Conservation (phyloP, 257 asterid species). For the Scutellaria minor region DNA sequence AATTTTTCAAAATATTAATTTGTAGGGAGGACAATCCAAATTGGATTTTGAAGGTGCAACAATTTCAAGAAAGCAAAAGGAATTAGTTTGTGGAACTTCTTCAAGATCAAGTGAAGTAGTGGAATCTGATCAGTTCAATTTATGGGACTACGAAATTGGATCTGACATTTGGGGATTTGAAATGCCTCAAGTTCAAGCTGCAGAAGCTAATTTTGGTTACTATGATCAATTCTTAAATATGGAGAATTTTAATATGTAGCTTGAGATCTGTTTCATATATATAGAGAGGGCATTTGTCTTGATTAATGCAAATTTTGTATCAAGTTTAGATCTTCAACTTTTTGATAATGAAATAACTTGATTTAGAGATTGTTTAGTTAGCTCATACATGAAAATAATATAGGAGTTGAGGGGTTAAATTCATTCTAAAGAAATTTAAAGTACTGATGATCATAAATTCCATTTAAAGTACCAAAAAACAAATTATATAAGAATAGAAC, state of each 20-base stretch:
- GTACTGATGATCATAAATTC: too few relatives aligned
- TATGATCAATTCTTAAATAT: slow-evolving; percentile 1
- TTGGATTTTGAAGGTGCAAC: slow-evolving; percentile 28
- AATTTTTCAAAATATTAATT: too few relatives aligned
- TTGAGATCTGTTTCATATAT: not conserved
- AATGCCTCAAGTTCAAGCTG: slow-evolving; percentile 13
- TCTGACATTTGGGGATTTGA: slow-evolving; percentile 38
- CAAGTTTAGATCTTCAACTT: not conserved
- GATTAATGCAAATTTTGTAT: not conserved
- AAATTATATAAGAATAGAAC: too few relatives aligned
- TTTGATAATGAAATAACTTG: not conserved
- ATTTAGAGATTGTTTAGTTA: not conserved
- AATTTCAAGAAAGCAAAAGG: slow-evolving; percentile 38
- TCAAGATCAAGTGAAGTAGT: slow-evolving; percentile 18
- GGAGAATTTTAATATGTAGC: not conserved
- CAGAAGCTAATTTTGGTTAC: slow-evolving; percentile 20
- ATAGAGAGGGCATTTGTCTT: not conserved
- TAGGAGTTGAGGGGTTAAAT: too few relatives aligned
- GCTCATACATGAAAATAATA: not conserved
- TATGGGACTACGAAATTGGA: slow-evolving; percentile 49
- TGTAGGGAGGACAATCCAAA: slow-evolving; percentile 42
- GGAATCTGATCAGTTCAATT: slow-evolving; percentile 38
- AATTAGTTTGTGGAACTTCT: slow-evolving; percentile 35
- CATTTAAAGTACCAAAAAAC: too few relatives aligned
- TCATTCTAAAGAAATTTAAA: too few relatives aligned